A percentile compares a stretch with the other conserved stretches of the same genome.
These are phyloP conservation scores for Asparagopsis taxiformis DNA, from an alignment of 31 red algal genomes.

Conservation along the genomic window DNA sequence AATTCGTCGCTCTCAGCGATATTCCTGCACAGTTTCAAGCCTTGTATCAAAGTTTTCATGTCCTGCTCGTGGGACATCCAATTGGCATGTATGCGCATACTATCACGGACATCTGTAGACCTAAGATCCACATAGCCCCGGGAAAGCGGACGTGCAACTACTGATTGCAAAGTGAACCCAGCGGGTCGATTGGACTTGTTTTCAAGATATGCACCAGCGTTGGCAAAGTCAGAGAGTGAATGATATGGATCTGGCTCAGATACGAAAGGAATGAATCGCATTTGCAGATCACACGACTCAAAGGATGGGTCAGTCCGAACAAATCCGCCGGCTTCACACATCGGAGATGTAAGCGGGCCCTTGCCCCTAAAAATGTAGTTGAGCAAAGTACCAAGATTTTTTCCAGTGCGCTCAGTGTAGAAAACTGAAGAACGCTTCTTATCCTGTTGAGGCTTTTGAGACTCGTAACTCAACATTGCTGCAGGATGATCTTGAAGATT, in stretches of 20 bases:
- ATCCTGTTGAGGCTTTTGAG: slow-evolving; percentile 61
- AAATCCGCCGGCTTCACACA: slow-evolving; percentile 98
- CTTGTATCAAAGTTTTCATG: slow-evolving; percentile 73
- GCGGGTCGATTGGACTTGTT: slow-evolving; percentile 81
- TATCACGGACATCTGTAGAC: slow-evolving; percentile 53
- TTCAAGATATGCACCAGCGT: slow-evolving; percentile 63
- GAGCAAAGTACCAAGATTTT: slow-evolving; percentile 54
- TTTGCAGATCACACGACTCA: slow-evolving; percentile 76
- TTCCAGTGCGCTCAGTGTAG: slow-evolving; percentile 90
- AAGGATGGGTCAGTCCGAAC: slow-evolving; percentile 34
- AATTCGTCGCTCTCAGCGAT: slow-evolving; percentile 55
- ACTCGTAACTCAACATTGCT: slow-evolving; percentile 72
- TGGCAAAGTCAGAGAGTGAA: slow-evolving; percentile 86
- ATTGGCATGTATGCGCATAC: slow-evolving; percentile 66
- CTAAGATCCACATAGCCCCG: slow-evolving; percentile 63
- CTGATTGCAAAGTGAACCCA: slow-evolving; percentile 94
- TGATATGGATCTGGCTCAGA: slow-evolving; percentile 98
- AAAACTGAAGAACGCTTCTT: slow-evolving; percentile 58
- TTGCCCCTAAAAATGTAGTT: slow-evolving; percentile 79
- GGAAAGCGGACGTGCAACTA: slow-evolving; percentile 71
- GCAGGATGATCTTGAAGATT: slow-evolving; percentile 88
- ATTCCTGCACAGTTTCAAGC: slow-evolving; percentile 71
- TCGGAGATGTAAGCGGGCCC: slow-evolving; percentile 85
- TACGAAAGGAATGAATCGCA: slow-evolving; percentile 93
- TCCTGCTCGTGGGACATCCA: slow-evolving; percentile 82